phyloP scores from a whole-genome alignment of 2,329 filamentous ascomycete genomes.

The Torrubiella hemipterigena region DNA sequence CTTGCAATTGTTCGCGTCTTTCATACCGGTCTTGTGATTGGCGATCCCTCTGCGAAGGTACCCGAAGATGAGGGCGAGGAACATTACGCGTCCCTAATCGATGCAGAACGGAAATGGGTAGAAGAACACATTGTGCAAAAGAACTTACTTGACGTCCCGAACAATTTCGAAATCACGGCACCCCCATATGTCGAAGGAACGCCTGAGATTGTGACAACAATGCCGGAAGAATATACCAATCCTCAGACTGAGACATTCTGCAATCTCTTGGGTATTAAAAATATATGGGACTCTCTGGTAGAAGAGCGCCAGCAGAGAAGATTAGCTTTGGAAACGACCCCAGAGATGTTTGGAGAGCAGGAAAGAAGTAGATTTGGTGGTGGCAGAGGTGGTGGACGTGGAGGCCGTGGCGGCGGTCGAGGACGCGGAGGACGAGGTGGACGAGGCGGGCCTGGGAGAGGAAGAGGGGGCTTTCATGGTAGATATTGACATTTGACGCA shows the following conservation, averaged over 20 bases:
- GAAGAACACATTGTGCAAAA: conserved; percentile 57
- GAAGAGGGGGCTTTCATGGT: conserved; percentile 8
- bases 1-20: conserved; percentile 85
- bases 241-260: conserved; percentile 80
- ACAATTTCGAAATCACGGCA: conserved; percentile 68
- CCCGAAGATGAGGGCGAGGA: conserved; percentile 55
- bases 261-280: conserved; percentile 60
- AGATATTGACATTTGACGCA: conserved; percentile 3
- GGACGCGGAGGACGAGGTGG: conserved; percentile 21
- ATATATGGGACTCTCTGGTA: conserved; percentile 61
- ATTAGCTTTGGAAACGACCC: conserved; percentile 44
- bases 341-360: conserved; percentile 27
- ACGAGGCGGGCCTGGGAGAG: conserved; percentile 14
- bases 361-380: conserved; percentile 16
- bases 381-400: conserved; percentile 20
- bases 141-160: conserved; percentile 55
- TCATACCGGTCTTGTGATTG: conserved; percentile 50
- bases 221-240: conserved; percentile 73
- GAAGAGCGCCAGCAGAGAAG: conserved; percentile 54
- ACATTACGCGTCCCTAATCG: conserved; percentile 55
- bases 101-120: conserved; percentile 66
- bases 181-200: conserved; percentile 51
- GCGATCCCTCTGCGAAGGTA: conserved; percentile 40
- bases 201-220: conserved; percentile 45
- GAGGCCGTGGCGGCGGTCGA: conserved; percentile 23